Evolutionary conservation across 768 basidiomycete genomes (phyloP).

Genomic region (Sistotremastrum niveocremeum): DNA sequence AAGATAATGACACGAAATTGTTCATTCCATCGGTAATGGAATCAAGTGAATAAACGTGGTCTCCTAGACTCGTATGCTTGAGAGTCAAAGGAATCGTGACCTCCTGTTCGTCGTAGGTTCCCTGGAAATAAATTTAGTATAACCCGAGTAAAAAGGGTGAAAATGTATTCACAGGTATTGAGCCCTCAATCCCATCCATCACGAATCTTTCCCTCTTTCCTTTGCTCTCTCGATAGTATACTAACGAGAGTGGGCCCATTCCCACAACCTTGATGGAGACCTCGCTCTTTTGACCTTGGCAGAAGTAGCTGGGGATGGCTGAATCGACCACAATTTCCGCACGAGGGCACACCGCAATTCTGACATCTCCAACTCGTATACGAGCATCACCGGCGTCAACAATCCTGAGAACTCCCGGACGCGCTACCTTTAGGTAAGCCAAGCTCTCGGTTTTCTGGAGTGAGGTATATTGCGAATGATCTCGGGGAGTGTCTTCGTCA

Average conservation of each 20-base stretch:
- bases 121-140: not conserved
- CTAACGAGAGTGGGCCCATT: slow-evolving; percentile 38
- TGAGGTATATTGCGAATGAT: not conserved
- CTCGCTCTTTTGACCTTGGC: no score
- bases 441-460: slow-evolving; percentile 56
- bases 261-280: slow-evolving; percentile 6
- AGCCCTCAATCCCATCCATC: slow-evolving; percentile 73
- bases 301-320: no score
- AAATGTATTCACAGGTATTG: not conserved
- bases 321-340: slow-evolving; percentile 38
- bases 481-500: slow-evolving; percentile 11
- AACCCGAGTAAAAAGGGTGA: not conserved
- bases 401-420: slow-evolving; percentile 63
- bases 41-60: slow-evolving; percentile 62
- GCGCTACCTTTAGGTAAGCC: slow-evolving; percentile 54
- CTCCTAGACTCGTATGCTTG: slow-evolving; percentile 47
- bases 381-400: slow-evolving; percentile 61
- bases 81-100: slow-evolving; percentile 58
- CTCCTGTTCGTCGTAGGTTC: slow-evolving; percentile 28
- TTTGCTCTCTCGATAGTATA: slow-evolving; percentile 61
- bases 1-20: slow-evolving; percentile 43
- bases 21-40: slow-evolving; percentile 74
- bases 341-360: slow-evolving; percentile 70
- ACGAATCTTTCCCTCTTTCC: slow-evolving; percentile 55
- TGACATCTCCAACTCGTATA: slow-evolving; percentile 56